Evolutionary conservation across 345 rosid species (phyloP).

Genomic region (Stellera chamaejasme): DNA sequence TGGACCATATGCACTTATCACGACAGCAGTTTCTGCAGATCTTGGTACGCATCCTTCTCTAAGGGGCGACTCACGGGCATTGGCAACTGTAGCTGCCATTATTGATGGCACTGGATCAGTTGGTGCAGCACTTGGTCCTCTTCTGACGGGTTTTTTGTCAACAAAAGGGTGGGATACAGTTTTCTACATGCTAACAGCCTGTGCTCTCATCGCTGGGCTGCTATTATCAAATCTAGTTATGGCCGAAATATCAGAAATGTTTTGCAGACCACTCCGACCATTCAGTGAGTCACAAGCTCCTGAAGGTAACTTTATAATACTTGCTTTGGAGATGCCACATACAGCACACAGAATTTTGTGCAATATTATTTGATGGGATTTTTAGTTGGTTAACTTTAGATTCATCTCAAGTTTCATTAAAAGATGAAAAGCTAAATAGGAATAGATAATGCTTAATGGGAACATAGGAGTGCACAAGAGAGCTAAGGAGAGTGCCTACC

Average conservation of each 20-base stretch:
- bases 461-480: no score
- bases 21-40: conserved; percentile 95
- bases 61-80: conserved; percentile 83
- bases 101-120: conserved; percentile 92
- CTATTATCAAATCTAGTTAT: conserved; percentile 58
- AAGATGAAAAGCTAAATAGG: no score
- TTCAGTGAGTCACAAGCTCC: conserved; percentile 13
- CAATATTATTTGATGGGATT: no score
- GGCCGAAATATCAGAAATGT: conserved; percentile 38
- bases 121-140: conserved; percentile 94
- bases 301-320: conserved; percentile 39
- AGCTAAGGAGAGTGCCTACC: no score
- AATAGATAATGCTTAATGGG: no score
- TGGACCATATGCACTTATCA: conserved; percentile 95
- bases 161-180: conserved; percentile 69
- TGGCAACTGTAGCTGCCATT: conserved; percentile 91
- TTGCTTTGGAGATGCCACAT: background rate
- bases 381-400: background rate
- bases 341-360: background rate
- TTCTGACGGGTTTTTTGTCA: conserved; percentile 81
- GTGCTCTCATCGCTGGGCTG: conserved; percentile 77
- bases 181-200: conserved; percentile 56
- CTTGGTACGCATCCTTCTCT: conserved; percentile 88
- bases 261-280: conserved; percentile 8
- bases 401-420: no score